Evolutionary conservation across 495 filamentous ascomycete genomes (phyloP).

Genomic region (Aspergillus mulundensis): DNA sequence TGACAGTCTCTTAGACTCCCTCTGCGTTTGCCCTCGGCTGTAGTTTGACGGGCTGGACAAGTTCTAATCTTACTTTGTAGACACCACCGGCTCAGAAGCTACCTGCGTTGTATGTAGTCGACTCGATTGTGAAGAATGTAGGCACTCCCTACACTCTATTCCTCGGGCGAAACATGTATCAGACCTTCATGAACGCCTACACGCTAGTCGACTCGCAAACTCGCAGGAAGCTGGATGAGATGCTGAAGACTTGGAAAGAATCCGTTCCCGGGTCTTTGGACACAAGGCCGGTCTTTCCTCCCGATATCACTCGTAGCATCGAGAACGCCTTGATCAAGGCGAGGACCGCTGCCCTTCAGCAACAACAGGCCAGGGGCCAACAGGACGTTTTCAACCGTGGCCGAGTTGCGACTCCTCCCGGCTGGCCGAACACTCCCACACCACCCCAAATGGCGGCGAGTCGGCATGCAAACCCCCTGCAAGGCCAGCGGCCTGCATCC

Average conservation of each 20-base stretch:
- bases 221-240: conserved; percentile 89
- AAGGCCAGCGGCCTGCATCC: conserved; percentile 32
- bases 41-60: conserved; percentile 25
- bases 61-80: conserved; percentile 53
- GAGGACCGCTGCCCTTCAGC: conserved; percentile 67
- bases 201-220: conserved; percentile 74
- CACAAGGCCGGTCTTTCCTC: conserved; percentile 79
- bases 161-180: conserved; percentile 84
- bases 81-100: conserved; percentile 80
- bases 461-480: conserved; percentile 23
- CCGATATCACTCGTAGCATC: conserved; percentile 79
- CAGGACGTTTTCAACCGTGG: conserved; percentile 58
- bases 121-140: conserved; percentile 98
- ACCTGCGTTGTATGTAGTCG: conserved; percentile 93
- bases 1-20: conserved; percentile 19
- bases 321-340: conserved; percentile 91
- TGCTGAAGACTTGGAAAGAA: conserved; percentile 98
- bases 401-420: conserved; percentile 50
- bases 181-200: conserved; percentile 95
- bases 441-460: conserved; percentile 54
- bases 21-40: conserved; percentile 7
- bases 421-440: conserved; percentile 64
- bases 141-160: conserved; percentile 95
- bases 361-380: conserved; percentile 63
- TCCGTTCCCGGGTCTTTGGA: conserved; percentile 89